Percentiles rank a stretch among this genome's conserved stretches.
Conservation (phyloP, 2,329 filamentous ascomycete genomes). For the Zymoseptoria tritici region DNA sequence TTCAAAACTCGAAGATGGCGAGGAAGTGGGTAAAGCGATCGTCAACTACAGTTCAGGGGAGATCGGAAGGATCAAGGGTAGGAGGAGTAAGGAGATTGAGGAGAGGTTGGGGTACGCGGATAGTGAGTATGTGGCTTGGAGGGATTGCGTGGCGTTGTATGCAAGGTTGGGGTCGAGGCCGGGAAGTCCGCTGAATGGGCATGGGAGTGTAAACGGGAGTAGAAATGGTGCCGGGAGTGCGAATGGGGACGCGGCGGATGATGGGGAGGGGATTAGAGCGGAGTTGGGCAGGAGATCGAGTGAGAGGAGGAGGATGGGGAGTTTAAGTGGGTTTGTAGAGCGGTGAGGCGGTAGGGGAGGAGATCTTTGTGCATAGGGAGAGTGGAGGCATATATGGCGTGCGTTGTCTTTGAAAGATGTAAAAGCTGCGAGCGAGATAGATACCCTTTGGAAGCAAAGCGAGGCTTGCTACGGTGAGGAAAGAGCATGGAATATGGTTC, state of each 20-base stretch:
- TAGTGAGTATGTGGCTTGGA: slow-evolving; percentile 84
- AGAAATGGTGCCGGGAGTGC: not conserved
- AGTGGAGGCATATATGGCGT: not conserved
- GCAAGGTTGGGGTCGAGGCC: slow-evolving; percentile 25
- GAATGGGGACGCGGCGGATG: not conserved
- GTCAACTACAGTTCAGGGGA: slow-evolving; percentile 90
- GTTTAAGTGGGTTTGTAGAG: not conserved
- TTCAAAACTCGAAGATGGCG: slow-evolving; percentile 32
- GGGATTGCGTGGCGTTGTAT: slow-evolving; percentile 80
- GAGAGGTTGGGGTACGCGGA: slow-evolving; percentile 81
- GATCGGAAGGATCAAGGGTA: slow-evolving; percentile 75
- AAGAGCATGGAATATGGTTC: not conserved
- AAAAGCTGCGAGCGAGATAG: not conserved
- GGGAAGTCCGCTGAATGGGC: not conserved
- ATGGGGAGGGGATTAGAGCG: not conserved
- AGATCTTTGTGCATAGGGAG: not conserved
- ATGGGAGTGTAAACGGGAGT: not conserved
- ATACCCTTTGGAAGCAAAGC: not conserved
- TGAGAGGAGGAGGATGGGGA: not conserved
- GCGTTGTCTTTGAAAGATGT: no score
- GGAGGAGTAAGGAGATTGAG: slow-evolving; percentile 74
- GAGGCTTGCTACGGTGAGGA: not conserved
- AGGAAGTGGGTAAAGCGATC: slow-evolving; percentile 78
- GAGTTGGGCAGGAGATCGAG: not conserved
- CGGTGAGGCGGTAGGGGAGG: not conserved